These are phyloP conservation scores for Gastrolobium villosum DNA, from an alignment of 306 rosid genomes.

Conservation along the genomic window DNA sequence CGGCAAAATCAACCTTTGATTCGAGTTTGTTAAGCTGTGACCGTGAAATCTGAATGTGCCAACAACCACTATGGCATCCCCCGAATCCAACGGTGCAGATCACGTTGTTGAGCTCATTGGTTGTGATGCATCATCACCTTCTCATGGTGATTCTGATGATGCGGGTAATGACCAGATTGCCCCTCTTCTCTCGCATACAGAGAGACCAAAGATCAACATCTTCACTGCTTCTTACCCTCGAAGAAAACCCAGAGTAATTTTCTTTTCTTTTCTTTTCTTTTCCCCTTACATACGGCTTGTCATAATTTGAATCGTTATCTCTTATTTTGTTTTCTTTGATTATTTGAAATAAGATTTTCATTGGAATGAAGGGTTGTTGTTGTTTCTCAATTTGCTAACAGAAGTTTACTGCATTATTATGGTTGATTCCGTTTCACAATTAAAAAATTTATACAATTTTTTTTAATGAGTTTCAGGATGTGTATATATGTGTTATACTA, in stretches of 20 bases:
- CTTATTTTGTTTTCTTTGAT: no score
- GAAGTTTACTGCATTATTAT: no score
- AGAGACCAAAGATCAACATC: conserved; percentile 82
- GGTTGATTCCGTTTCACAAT: no score
- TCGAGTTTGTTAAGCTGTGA: neutral
- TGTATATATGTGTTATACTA: neutral
- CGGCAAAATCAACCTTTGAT: neutral
- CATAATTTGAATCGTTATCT: neutral
- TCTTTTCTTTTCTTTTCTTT: neutral
- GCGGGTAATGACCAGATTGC: conserved; percentile 55
- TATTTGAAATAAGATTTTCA: neutral
- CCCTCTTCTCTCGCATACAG: conserved; percentile 65
- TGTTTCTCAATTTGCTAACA: neutral
- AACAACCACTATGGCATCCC: conserved; percentile 49
- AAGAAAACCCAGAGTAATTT: conserved; percentile 60
- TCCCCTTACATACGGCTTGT: neutral
- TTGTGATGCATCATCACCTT: conserved; percentile 47
- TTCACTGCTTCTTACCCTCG: conserved; percentile 81
- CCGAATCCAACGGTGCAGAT: conserved; percentile 54
- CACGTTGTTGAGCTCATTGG: conserved; percentile 69
- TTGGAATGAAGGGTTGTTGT: no score
- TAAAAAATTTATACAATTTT: no score
- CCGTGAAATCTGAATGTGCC: conserved; percentile 40
- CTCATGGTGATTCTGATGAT: conserved; percentile 44
- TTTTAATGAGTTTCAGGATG: neutral